A percentile compares a stretch with the other conserved stretches of the same genome.
These are phyloP conservation scores for Podaxis sp. DNA, from an alignment of 768 basidiomycete genomes.

Conservation along the genomic window DNA sequence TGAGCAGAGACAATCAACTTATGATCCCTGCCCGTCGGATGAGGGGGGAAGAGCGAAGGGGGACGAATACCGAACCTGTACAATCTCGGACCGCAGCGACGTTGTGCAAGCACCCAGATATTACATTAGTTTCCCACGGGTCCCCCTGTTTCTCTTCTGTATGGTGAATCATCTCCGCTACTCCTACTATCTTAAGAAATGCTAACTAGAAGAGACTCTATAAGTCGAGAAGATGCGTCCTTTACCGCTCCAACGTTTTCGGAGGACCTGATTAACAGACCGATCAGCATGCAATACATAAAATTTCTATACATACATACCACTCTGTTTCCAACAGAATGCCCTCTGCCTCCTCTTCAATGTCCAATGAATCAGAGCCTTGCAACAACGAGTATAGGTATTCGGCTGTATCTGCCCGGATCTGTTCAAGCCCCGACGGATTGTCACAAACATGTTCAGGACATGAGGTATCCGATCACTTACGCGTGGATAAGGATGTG, in stretches of 20 bases:
- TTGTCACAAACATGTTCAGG: conserved; percentile 14
- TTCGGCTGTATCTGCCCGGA: conserved; percentile 81
- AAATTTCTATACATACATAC: conserved; percentile 33
- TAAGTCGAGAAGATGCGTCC: conserved; percentile 40
- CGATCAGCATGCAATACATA: neutral
- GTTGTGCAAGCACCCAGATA: neutral
- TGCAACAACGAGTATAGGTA: conserved; percentile 78
- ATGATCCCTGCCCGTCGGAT: neutral
- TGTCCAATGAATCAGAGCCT: conserved; percentile 60
- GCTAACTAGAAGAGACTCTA: conserved; percentile 17
- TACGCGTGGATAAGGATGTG: conserved; percentile 81
- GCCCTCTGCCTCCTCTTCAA: conserved; percentile 62
- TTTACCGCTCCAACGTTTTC: conserved; percentile 34
- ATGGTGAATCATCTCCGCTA: neutral
- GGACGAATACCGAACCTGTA: neutral
- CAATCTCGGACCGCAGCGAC: neutral
- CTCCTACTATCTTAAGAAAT: neutral
- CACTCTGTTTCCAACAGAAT: conserved; percentile 81
- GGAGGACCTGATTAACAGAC: conserved; percentile 41
- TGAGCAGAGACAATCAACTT: neutral
- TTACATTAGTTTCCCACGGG: conserved; percentile 15
- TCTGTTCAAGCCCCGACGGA: conserved; percentile 37
- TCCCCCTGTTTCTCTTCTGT: neutral
- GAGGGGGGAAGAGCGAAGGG: conserved; percentile 1
- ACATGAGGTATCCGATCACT: conserved; percentile 22